These are phyloP conservation scores for Austroboletus novae-zelandiae DNA, from an alignment of 1,284 basidiomycete species.

Conservation along the genomic window DNA sequence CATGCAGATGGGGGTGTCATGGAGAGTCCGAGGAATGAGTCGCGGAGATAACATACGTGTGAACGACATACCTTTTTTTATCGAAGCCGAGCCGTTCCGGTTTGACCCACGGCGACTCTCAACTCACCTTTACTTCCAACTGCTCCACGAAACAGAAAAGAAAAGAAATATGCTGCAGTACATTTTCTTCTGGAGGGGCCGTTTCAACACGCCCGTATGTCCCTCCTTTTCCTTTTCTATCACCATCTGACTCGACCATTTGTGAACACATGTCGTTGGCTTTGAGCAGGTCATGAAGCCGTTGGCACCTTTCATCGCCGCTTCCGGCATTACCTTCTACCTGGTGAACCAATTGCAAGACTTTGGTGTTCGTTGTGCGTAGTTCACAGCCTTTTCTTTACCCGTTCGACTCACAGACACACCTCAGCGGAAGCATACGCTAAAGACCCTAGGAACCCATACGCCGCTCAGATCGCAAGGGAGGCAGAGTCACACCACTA, in stretches of 20 bases:
- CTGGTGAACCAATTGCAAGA: constrained; percentile 65
- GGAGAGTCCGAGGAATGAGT: neutral
- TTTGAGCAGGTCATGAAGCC: constrained; percentile 58
- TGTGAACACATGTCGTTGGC: neutral
- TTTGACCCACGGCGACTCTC: constrained; percentile 15
- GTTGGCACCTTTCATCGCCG: constrained; percentile 73
- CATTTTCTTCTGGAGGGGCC: constrained; percentile 28
- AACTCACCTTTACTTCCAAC: neutral
- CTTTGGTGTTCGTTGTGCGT: constrained; percentile 65
- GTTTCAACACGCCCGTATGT: constrained; percentile 32
- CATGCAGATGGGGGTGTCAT: neutral
- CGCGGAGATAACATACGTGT: constrained; percentile 18
- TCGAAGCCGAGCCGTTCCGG: constrained; percentile 8
- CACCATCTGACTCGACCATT: neutral
- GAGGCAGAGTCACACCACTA: constrained; percentile 32
- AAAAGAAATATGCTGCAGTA: constrained; percentile 22
- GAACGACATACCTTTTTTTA: constrained; percentile 16
- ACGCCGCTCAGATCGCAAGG: constrained; percentile 70
- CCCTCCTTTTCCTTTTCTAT: neutral
- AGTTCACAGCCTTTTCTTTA: neutral
- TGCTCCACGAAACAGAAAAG: neutral
- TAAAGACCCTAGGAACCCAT: constrained; percentile 77
- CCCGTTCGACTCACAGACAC: neutral
- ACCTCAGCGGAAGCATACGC: constrained; percentile 59
- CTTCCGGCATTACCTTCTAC: constrained; percentile 62